phyloP scores from a whole-genome alignment of 31 red algal species.

The Asparagopsis taxiformis region DNA sequence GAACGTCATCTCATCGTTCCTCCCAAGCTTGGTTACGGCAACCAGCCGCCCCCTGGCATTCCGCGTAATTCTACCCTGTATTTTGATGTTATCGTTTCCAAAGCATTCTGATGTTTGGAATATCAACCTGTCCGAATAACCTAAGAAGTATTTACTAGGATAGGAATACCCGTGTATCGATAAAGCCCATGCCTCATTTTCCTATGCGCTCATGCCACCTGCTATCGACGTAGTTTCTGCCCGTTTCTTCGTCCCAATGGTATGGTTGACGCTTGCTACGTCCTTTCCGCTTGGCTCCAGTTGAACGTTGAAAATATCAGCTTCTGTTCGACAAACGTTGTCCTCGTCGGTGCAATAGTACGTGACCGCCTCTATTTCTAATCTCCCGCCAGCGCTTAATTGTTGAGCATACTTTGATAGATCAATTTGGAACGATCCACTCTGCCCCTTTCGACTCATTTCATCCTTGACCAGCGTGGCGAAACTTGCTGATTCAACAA shows the following conservation, averaged over 20 bases:
- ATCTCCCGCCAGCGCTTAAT: background rate
- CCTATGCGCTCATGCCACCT: background rate
- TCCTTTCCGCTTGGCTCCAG: conserved; percentile 13
- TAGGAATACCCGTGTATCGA: no score
- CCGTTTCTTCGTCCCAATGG: conserved; percentile 19
- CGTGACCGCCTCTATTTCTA: conserved; percentile 57
- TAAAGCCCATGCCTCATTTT: no score
- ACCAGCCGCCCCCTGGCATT: conserved; percentile 28
- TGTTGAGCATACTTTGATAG: conserved; percentile 8
- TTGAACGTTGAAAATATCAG: conserved; percentile 50
- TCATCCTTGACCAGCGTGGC: conserved; percentile 13
- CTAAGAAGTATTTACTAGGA: no score
- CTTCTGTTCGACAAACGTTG: conserved; percentile 49
- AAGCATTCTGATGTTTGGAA: conserved; percentile 21
- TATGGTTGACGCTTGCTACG: conserved; percentile 15
- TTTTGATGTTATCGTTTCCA: conserved; percentile 79
- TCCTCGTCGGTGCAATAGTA: conserved; percentile 74
- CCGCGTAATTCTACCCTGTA: conserved; percentile 68
- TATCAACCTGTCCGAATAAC: background rate
- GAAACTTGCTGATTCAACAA: background rate
- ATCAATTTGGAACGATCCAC: conserved; percentile 41
- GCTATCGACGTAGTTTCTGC: background rate
- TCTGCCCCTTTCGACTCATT: conserved; percentile 21
- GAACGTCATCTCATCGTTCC: conserved; percentile 83
- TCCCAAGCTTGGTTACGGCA: conserved; percentile 78